Evolutionary conservation across 805 yeast species (phyloP).

Genomic region (Saccharomycopsis lassenensis): DNA sequence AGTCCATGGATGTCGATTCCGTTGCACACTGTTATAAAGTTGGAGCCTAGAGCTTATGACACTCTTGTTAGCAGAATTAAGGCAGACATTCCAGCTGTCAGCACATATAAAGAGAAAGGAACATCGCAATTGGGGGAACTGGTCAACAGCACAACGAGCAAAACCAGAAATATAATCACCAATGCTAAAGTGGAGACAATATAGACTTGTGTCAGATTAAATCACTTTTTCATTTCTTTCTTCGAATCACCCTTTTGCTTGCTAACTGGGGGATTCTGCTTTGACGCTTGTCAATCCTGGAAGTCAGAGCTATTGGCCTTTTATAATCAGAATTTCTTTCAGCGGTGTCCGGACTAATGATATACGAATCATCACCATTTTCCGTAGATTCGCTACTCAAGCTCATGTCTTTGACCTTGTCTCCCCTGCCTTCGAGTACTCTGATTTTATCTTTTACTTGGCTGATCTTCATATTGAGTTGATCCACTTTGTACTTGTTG

Average conservation of each 20-base stretch:
- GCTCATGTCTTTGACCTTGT: not conserved
- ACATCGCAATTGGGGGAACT: constrained; percentile 41
- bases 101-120: constrained; percentile 93
- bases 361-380: constrained; percentile 9
- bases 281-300: constrained; percentile 8
- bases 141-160: constrained; percentile 3
- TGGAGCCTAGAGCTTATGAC: constrained; percentile 91
- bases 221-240: too few species aligned
- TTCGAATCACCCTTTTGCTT: too few species aligned
- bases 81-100: constrained; percentile 96
- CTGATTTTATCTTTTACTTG: constrained; percentile 12
- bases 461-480: constrained; percentile 8
- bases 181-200: constrained; percentile 14
- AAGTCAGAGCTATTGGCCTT: not conserved
- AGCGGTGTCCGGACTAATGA: constrained; percentile 4
- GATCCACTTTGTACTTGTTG: constrained; percentile 12
- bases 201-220: too few species aligned
- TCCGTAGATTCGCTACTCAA: not conserved
- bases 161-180: constrained; percentile 16
- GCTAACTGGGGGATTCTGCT: constrained; percentile 14
- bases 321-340: not conserved
- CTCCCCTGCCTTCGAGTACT: constrained; percentile 2
- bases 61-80: constrained; percentile 82
- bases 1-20: constrained; percentile 99
- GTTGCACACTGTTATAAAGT: constrained; percentile 81